phyloP scores from a whole-genome alignment of 2,329 filamentous ascomycete species.

The Grosmannia serpens region DNA sequence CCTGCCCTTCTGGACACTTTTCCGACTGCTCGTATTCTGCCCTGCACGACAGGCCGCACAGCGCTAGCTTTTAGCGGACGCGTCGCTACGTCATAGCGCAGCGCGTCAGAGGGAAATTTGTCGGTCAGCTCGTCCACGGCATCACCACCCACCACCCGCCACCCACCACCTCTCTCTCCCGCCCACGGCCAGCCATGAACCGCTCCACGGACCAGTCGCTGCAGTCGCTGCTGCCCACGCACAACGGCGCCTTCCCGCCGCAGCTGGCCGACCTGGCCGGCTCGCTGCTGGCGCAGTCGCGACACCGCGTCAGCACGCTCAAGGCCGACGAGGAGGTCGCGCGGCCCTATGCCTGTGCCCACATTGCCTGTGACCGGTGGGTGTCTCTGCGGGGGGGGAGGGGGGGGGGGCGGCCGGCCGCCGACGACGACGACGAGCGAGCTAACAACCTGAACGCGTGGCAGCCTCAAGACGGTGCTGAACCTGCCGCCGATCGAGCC shows the following conservation, averaged over 20 bases:
- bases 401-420: background rate
- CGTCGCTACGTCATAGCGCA: constrained; percentile 9
- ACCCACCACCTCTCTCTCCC: no score
- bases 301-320: constrained; percentile 62
- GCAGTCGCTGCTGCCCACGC: constrained; percentile 61
- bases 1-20: background rate
- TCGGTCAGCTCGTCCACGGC: no score
- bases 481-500: constrained; percentile 67
- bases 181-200: constrained; percentile 54
- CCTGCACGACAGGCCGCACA: background rate
- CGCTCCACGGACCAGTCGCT: constrained; percentile 63
- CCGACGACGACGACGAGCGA: background rate
- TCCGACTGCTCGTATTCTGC: background rate
- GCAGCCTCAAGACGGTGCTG: constrained; percentile 61
- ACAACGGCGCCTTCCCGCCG: constrained; percentile 53
- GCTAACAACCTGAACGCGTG: background rate
- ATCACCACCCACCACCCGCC: background rate
- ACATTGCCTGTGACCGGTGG: constrained; percentile 81
- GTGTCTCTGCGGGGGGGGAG: background rate
- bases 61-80: background rate
- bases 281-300: constrained; percentile 69
- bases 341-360: constrained; percentile 72
- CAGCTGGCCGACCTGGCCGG: constrained; percentile 60
- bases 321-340: constrained; percentile 82
- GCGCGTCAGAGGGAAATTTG: no score